A percentile compares a stretch with the other conserved stretches of the same genome.
These are phyloP conservation scores for Venturia effusa DNA, from an alignment of 2,329 filamentous ascomycete genomes.

Conservation along the genomic window DNA sequence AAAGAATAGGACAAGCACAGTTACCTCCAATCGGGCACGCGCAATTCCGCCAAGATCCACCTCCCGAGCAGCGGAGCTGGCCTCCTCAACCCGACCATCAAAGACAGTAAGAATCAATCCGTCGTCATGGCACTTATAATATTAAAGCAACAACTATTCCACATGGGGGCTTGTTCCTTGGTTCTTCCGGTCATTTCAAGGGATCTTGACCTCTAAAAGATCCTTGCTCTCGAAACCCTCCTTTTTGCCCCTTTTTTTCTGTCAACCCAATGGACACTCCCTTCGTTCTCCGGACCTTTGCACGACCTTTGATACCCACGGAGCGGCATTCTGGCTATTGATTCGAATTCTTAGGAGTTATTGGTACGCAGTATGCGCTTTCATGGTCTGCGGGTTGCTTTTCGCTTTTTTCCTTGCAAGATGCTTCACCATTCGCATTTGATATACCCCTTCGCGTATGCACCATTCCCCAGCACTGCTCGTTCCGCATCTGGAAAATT, in stretches of 20 bases:
- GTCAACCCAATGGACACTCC: slow-evolving; percentile 1
- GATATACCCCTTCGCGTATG: neutral
- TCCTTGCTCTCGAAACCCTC: neutral
- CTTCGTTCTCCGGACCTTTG: neutral
- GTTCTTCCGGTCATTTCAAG: neutral
- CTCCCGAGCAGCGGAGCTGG: neutral
- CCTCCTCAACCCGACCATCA: neutral
- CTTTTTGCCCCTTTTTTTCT: neutral
- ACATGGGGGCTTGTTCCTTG: too few species aligned
- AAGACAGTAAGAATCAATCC: neutral
- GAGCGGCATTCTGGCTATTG: neutral
- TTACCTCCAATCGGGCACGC: neutral
- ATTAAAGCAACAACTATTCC: neutral
- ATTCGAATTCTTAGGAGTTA: neutral
- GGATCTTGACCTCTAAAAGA: neutral
- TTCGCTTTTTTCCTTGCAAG: neutral
- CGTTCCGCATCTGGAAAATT: neutral
- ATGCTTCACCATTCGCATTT: neutral
- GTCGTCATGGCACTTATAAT: neutral
- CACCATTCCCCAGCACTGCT: neutral
- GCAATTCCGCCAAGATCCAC: neutral
- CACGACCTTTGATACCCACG: slow-evolving; percentile 6
- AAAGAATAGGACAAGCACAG: neutral
- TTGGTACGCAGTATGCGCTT: neutral
- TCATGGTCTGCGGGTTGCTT: neutral